Evolutionary conservation across 805 yeast genomes (phyloP), one percentile per base, ranked within the genome.

Genomic region (Sporopachydermia lactativora): DNA sequence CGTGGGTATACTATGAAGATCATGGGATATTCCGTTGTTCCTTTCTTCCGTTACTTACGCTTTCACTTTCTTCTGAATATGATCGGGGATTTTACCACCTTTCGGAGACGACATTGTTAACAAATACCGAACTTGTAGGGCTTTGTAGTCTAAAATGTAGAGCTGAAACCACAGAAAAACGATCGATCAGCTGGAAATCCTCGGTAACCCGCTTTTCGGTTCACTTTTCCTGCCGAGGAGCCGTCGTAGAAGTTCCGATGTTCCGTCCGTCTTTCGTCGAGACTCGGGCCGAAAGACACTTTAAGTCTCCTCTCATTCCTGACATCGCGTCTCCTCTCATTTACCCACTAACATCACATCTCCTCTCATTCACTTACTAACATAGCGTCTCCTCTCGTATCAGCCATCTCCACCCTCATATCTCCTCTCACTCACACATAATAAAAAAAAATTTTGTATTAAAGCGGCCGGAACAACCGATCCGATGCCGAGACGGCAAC

Each of bases 391-490:
- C 17, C 6, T 15, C n/a, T n/a, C n/a, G n/a, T 14, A 42, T 11
- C 14, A 6, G 16, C 15, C 41, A 46, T 16, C 34, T 44, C 47
- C 40, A 41, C 60, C 45, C 15, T 49, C 50, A 40, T 53, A 57
- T 3, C 57, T 45, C 2, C 49, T 57, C 4, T 45, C 43, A 3
- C 57, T 49, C 2, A 58, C 47, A 11, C 52, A 50, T 2, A 53
- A 40, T 19, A 57, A 40, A 17, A 57, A 41, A 3, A 60, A 60
- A 5, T 57, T 43, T 5, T 54, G 56, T 5, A 55, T 44, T 49
- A 57, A 47, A 5, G 57, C 43, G n/a, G 57, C 49, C 37, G 47
- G 49, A 0, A 51, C 49, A n/a, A 38, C 58, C 54, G 17, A 47
- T 18, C 43, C 41, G 15, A 38, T 39, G 15, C 34, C 37, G 18